Evolutionary conservation across 1,139 yeast genomes (phyloP), one percentile per base, ranked within the genome.

Genomic region (Suhomyces guaymorum): DNA sequence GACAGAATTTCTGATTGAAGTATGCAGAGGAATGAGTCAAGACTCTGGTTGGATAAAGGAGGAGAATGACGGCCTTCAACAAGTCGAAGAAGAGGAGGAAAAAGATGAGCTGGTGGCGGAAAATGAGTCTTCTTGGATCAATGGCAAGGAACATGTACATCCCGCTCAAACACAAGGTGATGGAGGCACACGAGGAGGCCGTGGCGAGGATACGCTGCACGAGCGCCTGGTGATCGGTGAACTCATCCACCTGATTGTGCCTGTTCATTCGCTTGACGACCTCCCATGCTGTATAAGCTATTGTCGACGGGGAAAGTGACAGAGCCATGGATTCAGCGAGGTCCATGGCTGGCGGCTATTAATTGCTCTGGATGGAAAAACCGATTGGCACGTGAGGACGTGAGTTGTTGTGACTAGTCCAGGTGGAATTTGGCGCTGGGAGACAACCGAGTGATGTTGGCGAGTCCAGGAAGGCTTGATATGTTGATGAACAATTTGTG

Each of bases 21-120:
- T 80, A 78, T 2, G 78, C 65, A n/a, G 69, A 57, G 16, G 64
- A 58, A 25, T 70, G 68, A 7, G 73, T 56, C 25, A 82, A 57
- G 2, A 82, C 80, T 26, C 82, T 56, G 1, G 81, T 70, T 1
- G 96, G 95, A 55, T 82, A 89, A 39, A 87, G 66, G 42, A 88
- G 58, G 32, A 88, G 70, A 19, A 83, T 72, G 11, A 80, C 49
- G 1, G 94, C 92, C 59, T 89, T 88, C 32, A 86, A 59, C 41
- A 85, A 75, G 59, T 89, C 96, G 53, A 78, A 86, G 17, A 75
- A 59, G 15, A 87, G 65, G 35, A 89, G 65, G 39, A 84, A 75
- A 35, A 80, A 63, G 49, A 89, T 80, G 42, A 89, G 69, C 42
- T 78, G 80, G 57, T 87, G 95, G 27, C 95, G 69, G 54, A 83